Evolutionary conservation across 208 protist species (phyloP).

Genomic region (Crithidia acanthocephali): DNA sequence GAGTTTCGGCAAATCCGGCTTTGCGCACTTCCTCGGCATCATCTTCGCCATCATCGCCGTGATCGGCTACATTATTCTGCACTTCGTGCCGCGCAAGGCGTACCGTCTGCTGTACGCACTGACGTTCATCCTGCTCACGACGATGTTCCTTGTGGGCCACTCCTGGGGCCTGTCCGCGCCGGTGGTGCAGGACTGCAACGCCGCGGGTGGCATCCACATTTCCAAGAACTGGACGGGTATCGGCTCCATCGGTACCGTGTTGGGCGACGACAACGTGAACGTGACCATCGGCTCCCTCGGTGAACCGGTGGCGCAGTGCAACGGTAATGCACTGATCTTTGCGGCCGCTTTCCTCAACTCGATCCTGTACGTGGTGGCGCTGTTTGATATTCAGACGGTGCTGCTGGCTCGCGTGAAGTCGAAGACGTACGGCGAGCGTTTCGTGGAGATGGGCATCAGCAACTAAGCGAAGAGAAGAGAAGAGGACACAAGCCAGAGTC

Average conservation of each 20-base stretch:
- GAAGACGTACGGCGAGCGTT: constrained; percentile 87
- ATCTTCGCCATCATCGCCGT: constrained; percentile 56
- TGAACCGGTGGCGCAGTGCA: constrained; percentile 57
- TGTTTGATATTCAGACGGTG: constrained; percentile 87
- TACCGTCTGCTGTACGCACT: constrained; percentile 85
- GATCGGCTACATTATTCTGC: constrained; percentile 69
- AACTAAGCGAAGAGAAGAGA: constrained; percentile 43
- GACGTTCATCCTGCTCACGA: constrained; percentile 58
- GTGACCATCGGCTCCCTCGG: constrained; percentile 54
- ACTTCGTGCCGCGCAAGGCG: constrained; percentile 81
- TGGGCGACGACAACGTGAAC: constrained; percentile 36
- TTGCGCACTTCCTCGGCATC: constrained; percentile 82
- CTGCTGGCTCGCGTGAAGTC: constrained; percentile 73
- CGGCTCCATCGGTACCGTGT: constrained; percentile 20
- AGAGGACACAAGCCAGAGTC: too few species aligned
- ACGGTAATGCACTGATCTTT: constrained; percentile 53
- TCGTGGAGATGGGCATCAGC: constrained; percentile 87
- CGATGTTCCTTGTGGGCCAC: constrained; percentile 66
- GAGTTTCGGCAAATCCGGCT: constrained; percentile 59
- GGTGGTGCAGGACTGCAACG: constrained; percentile 66
- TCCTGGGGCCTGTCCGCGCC: constrained; percentile 68
- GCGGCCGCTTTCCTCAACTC: constrained; percentile 59
- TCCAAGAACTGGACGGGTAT: constrained; percentile 35
- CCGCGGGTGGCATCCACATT: constrained; percentile 16
- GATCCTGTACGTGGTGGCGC: constrained; percentile 64